Conservation (phyloP, 495 filamentous ascomycete species). For the Aspergillus bertholletiae region DNA sequence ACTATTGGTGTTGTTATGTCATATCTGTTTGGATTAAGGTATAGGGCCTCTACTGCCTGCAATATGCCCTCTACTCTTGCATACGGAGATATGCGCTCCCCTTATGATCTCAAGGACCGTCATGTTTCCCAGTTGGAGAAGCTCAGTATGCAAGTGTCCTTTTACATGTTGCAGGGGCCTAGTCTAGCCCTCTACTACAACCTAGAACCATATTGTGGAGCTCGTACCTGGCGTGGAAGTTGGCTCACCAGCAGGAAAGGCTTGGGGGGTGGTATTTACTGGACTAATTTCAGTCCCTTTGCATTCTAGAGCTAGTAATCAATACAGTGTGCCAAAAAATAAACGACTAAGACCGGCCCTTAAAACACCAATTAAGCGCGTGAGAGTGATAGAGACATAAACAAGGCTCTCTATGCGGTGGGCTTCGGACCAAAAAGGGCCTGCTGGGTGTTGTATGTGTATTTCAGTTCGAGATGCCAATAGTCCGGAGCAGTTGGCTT, state of each 20-base stretch:
- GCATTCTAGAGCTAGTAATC: neutral
- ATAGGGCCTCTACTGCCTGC: neutral
- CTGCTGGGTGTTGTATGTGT: constrained; percentile 68
- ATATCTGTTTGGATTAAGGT: neutral
- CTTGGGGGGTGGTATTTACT: neutral
- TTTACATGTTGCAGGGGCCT: neutral
- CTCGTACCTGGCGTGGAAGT: neutral
- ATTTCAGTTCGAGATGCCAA: constrained; percentile 75
- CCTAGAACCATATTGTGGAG: neutral
- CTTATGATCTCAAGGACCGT: neutral
- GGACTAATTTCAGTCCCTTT: neutral
- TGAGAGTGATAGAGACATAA: neutral
- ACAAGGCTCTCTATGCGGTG: constrained; percentile 4
- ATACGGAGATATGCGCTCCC: neutral
- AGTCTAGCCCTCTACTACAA: neutral
- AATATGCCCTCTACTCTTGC: neutral
- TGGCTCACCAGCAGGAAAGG: neutral
- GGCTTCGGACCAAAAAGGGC: constrained; percentile 53
- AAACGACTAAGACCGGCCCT: neutral
- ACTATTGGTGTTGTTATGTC: neutral
- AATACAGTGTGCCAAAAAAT: neutral
- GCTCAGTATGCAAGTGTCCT: neutral
- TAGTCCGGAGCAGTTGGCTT: constrained; percentile 69
- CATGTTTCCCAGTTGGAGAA: neutral
- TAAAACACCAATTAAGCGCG: neutral